Percentiles rank a stretch among this genome's conserved stretches.
Conservation (phyloP, 805 yeast species). For the Wickerhamiella shivajii region DNA sequence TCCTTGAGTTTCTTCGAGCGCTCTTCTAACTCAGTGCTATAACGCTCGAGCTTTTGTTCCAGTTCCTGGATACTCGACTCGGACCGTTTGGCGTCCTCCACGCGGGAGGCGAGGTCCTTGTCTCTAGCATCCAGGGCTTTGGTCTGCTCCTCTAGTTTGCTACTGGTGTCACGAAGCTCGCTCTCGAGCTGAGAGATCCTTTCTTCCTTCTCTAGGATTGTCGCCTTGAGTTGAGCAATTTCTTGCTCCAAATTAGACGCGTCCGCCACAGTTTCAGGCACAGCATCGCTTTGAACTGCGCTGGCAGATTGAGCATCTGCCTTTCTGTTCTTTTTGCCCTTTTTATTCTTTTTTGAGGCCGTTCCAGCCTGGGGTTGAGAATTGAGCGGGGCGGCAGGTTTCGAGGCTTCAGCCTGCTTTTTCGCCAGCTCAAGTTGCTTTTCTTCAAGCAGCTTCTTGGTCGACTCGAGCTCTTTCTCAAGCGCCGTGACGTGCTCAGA, state of each 20-base stretch:
- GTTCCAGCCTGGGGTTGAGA: too few relatives aligned
- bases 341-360: slow-evolving; percentile 3
- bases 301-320: slow-evolving; percentile 57
- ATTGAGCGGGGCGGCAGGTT: slow-evolving; percentile 8
- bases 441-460: slow-evolving; percentile 1
- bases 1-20: slow-evolving; percentile 9
- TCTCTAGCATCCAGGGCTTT: not conserved
- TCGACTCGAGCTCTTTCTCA: slow-evolving; percentile 1
- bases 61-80: not conserved
- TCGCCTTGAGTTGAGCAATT: slow-evolving; percentile 15
- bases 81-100: too few relatives aligned
- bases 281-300: slow-evolving; percentile 48
- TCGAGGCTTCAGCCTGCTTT: not conserved
- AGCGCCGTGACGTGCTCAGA: too few relatives aligned
- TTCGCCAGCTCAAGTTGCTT: slow-evolving; percentile 10
- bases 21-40: slow-evolving; percentile 11
- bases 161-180: not conserved
- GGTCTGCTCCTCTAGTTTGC: not conserved
- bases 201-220: slow-evolving; percentile 9
- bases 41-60: too few relatives aligned
- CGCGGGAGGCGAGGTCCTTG: not conserved
- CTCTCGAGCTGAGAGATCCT: not conserved
- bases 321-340: slow-evolving; percentile 22
- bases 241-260: slow-evolving; percentile 10
- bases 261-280: slow-evolving; percentile 7